Evolutionary conservation across 371 early-diverging fungal species (phyloP).

Genomic region (Blastocladiella emersonii): DNA sequence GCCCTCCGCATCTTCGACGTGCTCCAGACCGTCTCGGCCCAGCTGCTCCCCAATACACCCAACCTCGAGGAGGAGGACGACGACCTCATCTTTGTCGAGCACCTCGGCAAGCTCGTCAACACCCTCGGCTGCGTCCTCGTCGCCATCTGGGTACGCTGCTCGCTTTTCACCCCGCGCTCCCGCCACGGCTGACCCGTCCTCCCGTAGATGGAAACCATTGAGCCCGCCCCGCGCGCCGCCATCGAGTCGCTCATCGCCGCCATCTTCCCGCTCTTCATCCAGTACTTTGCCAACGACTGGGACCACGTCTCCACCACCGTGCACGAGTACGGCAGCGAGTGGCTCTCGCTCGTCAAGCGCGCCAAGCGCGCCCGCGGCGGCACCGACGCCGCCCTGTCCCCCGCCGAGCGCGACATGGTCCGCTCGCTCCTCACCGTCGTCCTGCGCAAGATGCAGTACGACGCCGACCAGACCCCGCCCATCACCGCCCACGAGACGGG

Average conservation of each 20-base stretch:
- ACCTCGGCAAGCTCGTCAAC: constrained; percentile 68
- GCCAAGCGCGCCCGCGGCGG: constrained; percentile 35
- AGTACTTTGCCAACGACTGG: constrained; percentile 59
- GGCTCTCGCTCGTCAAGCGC: constrained; percentile 38
- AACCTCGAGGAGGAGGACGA: constrained; percentile 21
- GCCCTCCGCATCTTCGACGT: constrained; percentile 54
- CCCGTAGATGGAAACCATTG: background rate
- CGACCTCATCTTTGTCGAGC: constrained; percentile 54
- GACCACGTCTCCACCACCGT: constrained; percentile 68
- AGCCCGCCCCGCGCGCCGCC: background rate
- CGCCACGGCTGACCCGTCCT: too few species aligned
- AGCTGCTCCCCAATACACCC: background rate
- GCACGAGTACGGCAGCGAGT: constrained; percentile 54
- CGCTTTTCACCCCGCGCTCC: background rate
- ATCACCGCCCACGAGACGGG: constrained; percentile 7
- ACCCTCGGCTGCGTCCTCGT: constrained; percentile 67
- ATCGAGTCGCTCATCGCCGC: constrained; percentile 31
- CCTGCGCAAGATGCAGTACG: constrained; percentile 76
- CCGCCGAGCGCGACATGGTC: constrained; percentile 52
- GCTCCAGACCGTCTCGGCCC: constrained; percentile 24
- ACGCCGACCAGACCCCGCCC: constrained; percentile 43
- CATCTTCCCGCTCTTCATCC: constrained; percentile 49
- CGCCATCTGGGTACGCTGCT: constrained; percentile 39
- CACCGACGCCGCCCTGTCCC: constrained; percentile 30
- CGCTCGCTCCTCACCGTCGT: constrained; percentile 54